Percentiles rank a stretch among this genome's conserved stretches.
Evolutionary conservation across 805 yeast genomes (phyloP).

Genomic region (Yarrowia sp.): DNA sequence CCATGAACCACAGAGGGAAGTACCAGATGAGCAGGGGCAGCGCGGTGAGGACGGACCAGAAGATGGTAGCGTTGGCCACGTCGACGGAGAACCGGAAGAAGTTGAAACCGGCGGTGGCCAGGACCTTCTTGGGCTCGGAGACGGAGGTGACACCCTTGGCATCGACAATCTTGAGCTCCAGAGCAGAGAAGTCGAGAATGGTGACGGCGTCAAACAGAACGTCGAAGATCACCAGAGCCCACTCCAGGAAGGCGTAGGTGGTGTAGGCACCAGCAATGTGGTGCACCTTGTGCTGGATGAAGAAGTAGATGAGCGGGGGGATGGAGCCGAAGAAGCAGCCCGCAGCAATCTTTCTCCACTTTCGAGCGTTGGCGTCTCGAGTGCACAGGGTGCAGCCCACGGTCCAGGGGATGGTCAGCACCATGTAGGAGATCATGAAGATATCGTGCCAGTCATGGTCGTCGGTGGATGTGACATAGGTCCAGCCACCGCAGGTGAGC

Average conservation of each 20-base stretch:
- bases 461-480: conserved; percentile 94
- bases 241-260: conserved; percentile 90
- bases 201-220: conserved; percentile 85
- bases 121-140: conserved; percentile 41
- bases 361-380: conserved; percentile 56
- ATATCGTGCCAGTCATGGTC: conserved; percentile 96
- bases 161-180: conserved; percentile 58
- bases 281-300: conserved; percentile 91
- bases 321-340: conserved; percentile 71
- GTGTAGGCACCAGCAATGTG: conserved; percentile 93
- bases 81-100: conserved; percentile 47
- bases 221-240: conserved; percentile 86
- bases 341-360: conserved; percentile 61
- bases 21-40: conserved; percentile 91
- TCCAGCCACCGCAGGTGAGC: conserved; percentile 98
- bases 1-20: conserved; percentile 98
- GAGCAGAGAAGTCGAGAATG: conserved; percentile 66
- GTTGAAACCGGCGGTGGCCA: conserved; percentile 45
- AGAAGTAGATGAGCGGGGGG: conserved; percentile 85
- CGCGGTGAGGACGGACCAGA: conserved; percentile 86
- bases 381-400: conserved; percentile 63
- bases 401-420: conserved; percentile 93
- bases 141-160: conserved; percentile 27
- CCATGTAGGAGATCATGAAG: conserved; percentile 89
- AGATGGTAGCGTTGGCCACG: conserved; percentile 70